Base-by-base conservation (phyloP, 2,329 filamentous ascomycete genomes). In the Paraphaeosphaeria minitans region DNA sequence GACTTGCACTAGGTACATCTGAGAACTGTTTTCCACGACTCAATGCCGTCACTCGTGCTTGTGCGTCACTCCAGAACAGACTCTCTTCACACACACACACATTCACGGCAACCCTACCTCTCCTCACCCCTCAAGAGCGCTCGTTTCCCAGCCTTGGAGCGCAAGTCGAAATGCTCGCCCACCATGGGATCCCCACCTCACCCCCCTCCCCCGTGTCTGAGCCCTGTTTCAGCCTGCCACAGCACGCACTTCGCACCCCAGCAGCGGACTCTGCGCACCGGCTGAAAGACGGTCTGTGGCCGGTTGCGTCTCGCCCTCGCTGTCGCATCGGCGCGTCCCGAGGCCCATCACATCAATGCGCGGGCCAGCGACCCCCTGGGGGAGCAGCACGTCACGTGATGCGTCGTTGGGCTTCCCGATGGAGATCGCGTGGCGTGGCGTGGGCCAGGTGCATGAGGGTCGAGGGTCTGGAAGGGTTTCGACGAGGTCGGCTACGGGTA, bases 231-330 rank as follows among this genome's bases (percentile, higher is more conserved):
- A 65, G n/a, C 53, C 49, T 10, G 10, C 24, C 13, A 22, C 42
- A 61, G 37, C 51, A 63, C 60, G 39, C 52, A 65, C 63, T 48
- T 21, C 14, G 39, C 52, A 65, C 63, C 56, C 52, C 22, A 13
- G 33, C 50, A 29, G 54, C 54, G 50, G 48, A 55, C 35, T 42
- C 46, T 6, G 48, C 47, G 55, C 58, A 57, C 57, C 59, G 61
- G 61, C 43, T 63, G 61, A 65, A 57, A 48, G 13, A 42, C 48
- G 55, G 49, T 59, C 58, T 60, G 57, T 60, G 63, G 48, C 46
- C 24, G 52, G 41, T 42, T 57, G 58, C 59, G 55, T 63, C 58
- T 58, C 56, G 55, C 22, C 22, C 59, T 51, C 43, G 21, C n/a
- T 39, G 47, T 35, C 19, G 29, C 35, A 51, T 27, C 48, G 33